phyloP scores from a whole-genome alignment of 176 grass and related monocot genomes.

The Juncus effusus region DNA sequence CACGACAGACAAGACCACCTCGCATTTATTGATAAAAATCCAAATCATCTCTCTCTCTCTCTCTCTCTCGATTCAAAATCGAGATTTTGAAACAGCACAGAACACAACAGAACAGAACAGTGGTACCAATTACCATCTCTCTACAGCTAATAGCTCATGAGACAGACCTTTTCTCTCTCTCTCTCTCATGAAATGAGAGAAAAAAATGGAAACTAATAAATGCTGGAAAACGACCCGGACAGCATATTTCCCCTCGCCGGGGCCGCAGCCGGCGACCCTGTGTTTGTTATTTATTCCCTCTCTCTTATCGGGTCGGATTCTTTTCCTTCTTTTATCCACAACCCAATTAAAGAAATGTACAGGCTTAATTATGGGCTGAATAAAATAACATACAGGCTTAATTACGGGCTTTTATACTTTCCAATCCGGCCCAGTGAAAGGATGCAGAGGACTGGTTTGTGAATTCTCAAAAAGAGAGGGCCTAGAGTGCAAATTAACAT shows the following conservation, averaged over 20 bases:
- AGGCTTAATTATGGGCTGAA: no score
- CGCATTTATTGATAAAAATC: slow-evolving; percentile 26
- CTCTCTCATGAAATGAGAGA: not conserved
- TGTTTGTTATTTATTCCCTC: slow-evolving; percentile 2
- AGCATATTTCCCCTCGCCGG: slow-evolving; percentile 20
- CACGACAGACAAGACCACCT: slow-evolving; percentile 10
- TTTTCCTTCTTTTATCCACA: slow-evolving; percentile 12
- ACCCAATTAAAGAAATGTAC: not conserved
- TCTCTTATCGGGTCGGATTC: slow-evolving; percentile 4
- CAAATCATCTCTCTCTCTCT: slow-evolving; percentile 28
- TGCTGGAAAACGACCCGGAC: slow-evolving; percentile 29
- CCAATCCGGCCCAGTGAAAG: no score
- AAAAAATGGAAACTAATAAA: slow-evolving; percentile 15
- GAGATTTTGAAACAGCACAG: slow-evolving; percentile 17
- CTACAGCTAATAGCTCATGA: slow-evolving; percentile 25
- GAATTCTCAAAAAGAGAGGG: no score
- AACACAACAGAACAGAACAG: not conserved
- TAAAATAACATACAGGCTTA: no score
- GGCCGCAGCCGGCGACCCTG: slow-evolving; percentile 2
- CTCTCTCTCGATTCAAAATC: slow-evolving; percentile 2
- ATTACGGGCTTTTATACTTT: no score
- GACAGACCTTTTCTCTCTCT: slow-evolving; percentile 10
- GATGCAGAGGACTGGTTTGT: no score
- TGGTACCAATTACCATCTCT: slow-evolving; percentile 41
- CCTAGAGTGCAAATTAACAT: no score